Base-by-base conservation (phyloP, 1,284 basidiomycete species). In the Fomes fomentarius region DNA sequence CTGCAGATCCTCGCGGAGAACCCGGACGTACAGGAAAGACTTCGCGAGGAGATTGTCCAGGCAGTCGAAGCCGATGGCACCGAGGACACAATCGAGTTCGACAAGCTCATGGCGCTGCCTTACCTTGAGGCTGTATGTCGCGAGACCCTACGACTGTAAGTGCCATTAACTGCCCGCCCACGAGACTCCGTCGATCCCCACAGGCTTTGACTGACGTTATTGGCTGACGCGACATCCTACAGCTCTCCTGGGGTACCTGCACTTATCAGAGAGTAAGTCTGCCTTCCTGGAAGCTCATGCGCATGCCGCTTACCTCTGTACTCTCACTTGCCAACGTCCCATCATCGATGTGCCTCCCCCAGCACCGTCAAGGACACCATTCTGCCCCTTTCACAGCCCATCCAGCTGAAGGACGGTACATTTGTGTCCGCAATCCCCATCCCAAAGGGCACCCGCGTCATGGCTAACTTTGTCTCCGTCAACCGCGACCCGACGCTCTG, bases 71-170 rank as follows among this genome's bases (percentile, higher is more conserved):
- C 56, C 19, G 33, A 56, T 1, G 58, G 54, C 12, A 42, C 45
- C 21, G 52, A 43, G 25, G 61, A 55, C 19, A 52, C 28, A 28
- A 45, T 64, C 22, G 53, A 58, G 11, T 65, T 60, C 35, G 64
- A 65, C 50, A 50, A 53, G n/a, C 38, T 65, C 22, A 50, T 61
- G 46, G 54, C 47, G 1, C 57, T 66, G 11, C 63, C 63, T 0
- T 60, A 63, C 22, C 41, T 65, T 10, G 64, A 67, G 38, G 60
- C 63, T 3, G 40, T 65, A 21, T 67, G 63, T 42, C 59, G 65
- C 33, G 64, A 67, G 56, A 63, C 64, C 4, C 48, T 67, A 8
- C 50, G 63, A 41, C 25, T 62, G 64, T 67, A 30, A 40, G 63
- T 49, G 17, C 5, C 38, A 24, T 12, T 21, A n/a, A n/a, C n/a